phyloP scores from a whole-genome alignment of 2,329 filamentous ascomycete species.

The Stemphylium vesicarium region DNA sequence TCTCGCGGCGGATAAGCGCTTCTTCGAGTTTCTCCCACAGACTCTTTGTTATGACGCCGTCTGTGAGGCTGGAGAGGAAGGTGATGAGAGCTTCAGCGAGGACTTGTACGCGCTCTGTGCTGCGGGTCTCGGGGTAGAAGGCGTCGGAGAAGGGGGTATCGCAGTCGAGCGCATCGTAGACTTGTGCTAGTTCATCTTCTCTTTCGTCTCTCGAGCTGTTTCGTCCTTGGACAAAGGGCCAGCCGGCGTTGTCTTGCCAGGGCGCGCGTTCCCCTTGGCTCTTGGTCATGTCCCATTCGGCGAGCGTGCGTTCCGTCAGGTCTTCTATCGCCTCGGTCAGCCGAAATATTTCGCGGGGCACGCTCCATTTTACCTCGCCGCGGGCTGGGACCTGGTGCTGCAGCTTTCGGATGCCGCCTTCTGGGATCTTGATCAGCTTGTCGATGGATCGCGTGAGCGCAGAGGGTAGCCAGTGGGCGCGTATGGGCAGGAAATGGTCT shows the following conservation, averaged over 20 bases:
- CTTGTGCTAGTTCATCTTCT: conserved; percentile 52
- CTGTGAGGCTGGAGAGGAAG: conserved; percentile 76
- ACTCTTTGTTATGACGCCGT: conserved; percentile 75
- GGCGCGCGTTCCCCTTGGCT: conserved; percentile 51
- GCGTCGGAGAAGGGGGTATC: conserved; percentile 67
- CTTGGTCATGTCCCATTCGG: conserved; percentile 68
- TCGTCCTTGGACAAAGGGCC: conserved; percentile 62
- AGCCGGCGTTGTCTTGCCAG: conserved; percentile 62
- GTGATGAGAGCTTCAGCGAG: conserved; percentile 73
- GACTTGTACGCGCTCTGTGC: conserved; percentile 74
- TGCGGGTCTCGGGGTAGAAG: conserved; percentile 65
- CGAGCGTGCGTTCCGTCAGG: conserved; percentile 63
- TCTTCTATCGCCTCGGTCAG: conserved; percentile 81
- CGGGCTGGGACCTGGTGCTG: conserved; percentile 59
- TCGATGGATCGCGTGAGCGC: conserved; percentile 86
- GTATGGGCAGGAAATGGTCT: conserved; percentile 88
- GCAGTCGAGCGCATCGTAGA: conserved; percentile 73
- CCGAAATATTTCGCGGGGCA: conserved; percentile 86
- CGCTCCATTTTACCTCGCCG: conserved; percentile 70
- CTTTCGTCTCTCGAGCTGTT: conserved; percentile 51
- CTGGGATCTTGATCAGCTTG: conserved; percentile 83
- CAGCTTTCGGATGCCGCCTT: conserved; percentile 76
- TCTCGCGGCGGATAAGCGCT: conserved; percentile 44
- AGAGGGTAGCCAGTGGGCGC: conserved; percentile 78
- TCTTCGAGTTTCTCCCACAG: conserved; percentile 65